Percentiles rank a stretch among this genome's conserved stretches.
Conservation (phyloP, 768 basidiomycete species). For the Pleurotus citrinopileatus region DNA sequence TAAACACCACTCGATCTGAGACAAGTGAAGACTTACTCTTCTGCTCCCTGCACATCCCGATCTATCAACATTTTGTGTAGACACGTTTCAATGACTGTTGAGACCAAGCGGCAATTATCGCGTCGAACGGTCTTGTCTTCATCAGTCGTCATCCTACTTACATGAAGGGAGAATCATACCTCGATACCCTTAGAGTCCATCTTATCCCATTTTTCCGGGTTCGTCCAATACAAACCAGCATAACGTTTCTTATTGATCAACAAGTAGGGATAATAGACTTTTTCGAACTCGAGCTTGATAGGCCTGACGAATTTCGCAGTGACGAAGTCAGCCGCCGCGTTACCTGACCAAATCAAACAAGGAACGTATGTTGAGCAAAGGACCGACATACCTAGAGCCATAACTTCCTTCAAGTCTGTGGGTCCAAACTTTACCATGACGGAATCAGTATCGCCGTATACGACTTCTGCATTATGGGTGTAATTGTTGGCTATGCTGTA, state of each 20-base stretch:
- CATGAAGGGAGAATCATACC: slow-evolving; percentile 40
- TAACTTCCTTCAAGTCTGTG: slow-evolving; percentile 79
- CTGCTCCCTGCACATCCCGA: slow-evolving; percentile 89
- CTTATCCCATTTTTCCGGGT: slow-evolving; percentile 93
- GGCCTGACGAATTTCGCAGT: slow-evolving; percentile 90
- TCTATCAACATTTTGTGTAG: slow-evolving; percentile 97
- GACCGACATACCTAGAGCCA: slow-evolving; percentile 72
- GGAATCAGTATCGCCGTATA: slow-evolving; percentile 99
- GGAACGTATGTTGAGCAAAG: neutral
- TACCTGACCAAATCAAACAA: slow-evolving; percentile 46
- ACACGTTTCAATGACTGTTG: slow-evolving; percentile 97
- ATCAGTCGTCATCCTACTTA: neutral
- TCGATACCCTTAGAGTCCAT: slow-evolving; percentile 99
- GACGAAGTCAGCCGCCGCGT: slow-evolving; percentile 90
- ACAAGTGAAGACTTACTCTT: slow-evolving; percentile 60
- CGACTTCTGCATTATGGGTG: slow-evolving; percentile 85
- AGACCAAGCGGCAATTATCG: slow-evolving; percentile 98
- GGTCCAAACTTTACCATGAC: slow-evolving; percentile 99
- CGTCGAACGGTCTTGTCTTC: slow-evolving; percentile 83
- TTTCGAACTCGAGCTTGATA: slow-evolving; percentile 99
- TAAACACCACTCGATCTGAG: no score
- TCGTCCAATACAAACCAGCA: slow-evolving; percentile 98
- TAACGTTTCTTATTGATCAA: slow-evolving; percentile 99
- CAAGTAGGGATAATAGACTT: slow-evolving; percentile 97
- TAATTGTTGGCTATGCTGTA: slow-evolving; percentile 86